Evolutionary conservation across 129 eudicot genomes (phyloP).

Genomic region (Pulicaria dysenterica): DNA sequence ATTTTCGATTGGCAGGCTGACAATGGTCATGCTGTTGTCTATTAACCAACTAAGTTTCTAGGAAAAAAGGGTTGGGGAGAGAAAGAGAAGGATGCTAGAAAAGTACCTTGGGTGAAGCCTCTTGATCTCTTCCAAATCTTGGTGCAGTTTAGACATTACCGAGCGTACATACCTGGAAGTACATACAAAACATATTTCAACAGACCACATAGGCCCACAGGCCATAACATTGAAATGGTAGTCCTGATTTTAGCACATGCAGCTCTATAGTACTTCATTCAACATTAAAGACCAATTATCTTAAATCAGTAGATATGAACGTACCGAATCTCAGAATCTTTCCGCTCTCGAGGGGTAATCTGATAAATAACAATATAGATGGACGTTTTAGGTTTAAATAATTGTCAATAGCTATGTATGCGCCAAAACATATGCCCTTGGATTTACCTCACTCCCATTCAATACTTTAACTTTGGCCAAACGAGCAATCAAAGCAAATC

Average conservation of each 20-base stretch:
- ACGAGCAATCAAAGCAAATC: conserved; percentile 82
- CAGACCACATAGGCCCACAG: neutral
- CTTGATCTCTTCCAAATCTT: conserved; percentile 58
- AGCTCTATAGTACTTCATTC: neutral
- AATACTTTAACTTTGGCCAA: conserved; percentile 63
- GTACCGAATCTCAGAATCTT: conserved; percentile 96
- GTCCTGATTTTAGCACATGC: conserved; percentile 1
- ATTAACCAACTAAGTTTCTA: no score
- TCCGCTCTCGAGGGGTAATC: conserved; percentile 81
- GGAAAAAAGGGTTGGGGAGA: no score
- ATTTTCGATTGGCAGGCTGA: no score
- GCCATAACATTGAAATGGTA: conserved; percentile 3
- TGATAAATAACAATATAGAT: conserved; percentile 40
- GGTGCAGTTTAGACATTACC: conserved; percentile 76
- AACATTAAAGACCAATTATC: neutral
- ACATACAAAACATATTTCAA: neutral
- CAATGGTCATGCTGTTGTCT: no score
- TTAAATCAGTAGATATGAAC: neutral
- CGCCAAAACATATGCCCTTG: neutral
- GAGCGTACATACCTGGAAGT: conserved; percentile 81
- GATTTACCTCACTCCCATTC: conserved; percentile 89
- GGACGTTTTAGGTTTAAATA: neutral
- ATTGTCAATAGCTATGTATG: conserved; percentile 14
- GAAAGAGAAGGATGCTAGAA: neutral
- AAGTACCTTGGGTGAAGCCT: conserved; percentile 79